phyloP scores from a whole-genome alignment of 176 grass and related monocot genomes.

The Triticum turgidum region DNA sequence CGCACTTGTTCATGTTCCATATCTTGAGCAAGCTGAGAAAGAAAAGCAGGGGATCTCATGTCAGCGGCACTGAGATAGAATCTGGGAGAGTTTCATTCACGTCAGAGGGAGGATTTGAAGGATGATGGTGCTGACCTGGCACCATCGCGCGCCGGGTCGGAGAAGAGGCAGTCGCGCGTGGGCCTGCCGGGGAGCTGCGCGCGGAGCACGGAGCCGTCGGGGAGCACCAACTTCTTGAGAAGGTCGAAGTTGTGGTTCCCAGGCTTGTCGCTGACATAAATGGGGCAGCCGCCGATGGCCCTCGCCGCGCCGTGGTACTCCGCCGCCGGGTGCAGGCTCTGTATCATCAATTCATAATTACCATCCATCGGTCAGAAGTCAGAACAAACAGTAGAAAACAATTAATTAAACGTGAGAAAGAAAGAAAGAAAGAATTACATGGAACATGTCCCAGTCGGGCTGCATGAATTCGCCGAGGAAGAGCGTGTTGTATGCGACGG shows the following conservation, averaged over 20 bases:
- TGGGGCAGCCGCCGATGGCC: conserved; percentile 54
- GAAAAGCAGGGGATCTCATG: not conserved
- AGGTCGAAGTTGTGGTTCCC: conserved; percentile 79
- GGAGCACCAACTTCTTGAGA: conserved; percentile 72
- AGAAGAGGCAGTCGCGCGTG: conserved; percentile 78
- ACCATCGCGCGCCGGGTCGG: conserved; percentile 72
- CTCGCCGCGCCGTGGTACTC: conserved; percentile 84
- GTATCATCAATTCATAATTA: not conserved
- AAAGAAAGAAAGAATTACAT: conserved; percentile 16
- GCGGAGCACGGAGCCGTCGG: conserved; percentile 73
- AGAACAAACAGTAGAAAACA: not conserved
- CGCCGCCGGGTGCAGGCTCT: conserved; percentile 77
- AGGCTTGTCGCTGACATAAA: conserved; percentile 85
- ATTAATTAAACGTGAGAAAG: no score
- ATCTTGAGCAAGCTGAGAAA: conserved; percentile 69
- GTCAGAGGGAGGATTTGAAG: not conserved
- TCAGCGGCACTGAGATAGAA: not conserved
- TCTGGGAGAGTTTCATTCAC: not conserved
- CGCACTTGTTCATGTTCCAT: conserved; percentile 75
- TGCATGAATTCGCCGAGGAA: conserved; percentile 96
- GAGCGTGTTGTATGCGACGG: conserved; percentile 74
- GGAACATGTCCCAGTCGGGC: conserved; percentile 98
- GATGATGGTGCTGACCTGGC: conserved; percentile 27
- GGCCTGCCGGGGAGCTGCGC: conserved; percentile 67
- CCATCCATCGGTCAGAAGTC: not conserved